Evolutionary conservation across 2,329 filamentous ascomycete species (phyloP), one percentile per base, ranked within the genome.

Genomic region (Xylariaceae sp.): DNA sequence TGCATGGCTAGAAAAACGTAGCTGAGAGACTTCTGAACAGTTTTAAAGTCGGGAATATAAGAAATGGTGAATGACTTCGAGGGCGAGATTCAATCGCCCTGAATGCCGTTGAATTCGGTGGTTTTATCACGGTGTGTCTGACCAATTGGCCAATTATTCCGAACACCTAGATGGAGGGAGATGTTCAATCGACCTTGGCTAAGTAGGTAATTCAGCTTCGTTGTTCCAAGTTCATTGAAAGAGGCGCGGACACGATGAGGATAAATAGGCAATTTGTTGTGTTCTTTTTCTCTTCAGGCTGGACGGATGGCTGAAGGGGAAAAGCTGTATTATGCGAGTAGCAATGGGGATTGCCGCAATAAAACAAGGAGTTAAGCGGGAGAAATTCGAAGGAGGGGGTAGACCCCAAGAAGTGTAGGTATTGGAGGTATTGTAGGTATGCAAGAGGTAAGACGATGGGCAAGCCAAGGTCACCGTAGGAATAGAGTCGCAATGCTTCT

Each of bases 1-100:
- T 55, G 60, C 77, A 81, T 81, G 65, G 65, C 70, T 53, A 55
- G 19, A 11, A 39, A n/a, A 35, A 6, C 49, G 5, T 55, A 43
- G 12, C 30, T 37, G 8, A 35, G 6, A 11, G n/a, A 27, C 8
- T 51, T 32, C 35, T 8, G n/a, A 67, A 60, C 48, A 60, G 54
- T 43, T 34, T 37, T 55, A 19, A 19, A 49, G 57, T 62, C 60
- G 58, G 60, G 55, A 51, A 63, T 51, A 57, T 53, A 60, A 57
- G 51, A 37, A 51, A 56, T 26, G 9, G 5, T 51, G 50, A 47
- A 26, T 55, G 57, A 55, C 55, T 58, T 52, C 35, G n/a, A 50
- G 52, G 54, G 56, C 49, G 53, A 43, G 40, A 41, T 46, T 40
- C 40, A 50, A 51, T 50, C 26, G 44, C 29, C 26, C 46, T 12